Conservation (phyloP, 179 eudicot species). For the Silene vulgaris region DNA sequence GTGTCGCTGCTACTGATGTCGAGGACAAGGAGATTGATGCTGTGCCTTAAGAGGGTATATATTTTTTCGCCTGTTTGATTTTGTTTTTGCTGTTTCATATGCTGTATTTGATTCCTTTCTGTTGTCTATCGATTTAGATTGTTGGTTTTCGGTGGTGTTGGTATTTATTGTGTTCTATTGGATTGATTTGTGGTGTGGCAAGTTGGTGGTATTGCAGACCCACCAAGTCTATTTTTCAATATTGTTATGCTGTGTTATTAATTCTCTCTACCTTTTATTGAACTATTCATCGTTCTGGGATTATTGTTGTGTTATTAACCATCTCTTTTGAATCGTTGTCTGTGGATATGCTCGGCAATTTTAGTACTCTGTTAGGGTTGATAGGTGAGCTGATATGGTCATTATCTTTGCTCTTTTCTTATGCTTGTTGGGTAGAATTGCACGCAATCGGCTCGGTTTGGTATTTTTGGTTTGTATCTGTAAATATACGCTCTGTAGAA, state of each 20-base stretch:
- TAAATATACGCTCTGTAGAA: neutral
- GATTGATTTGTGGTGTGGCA: neutral
- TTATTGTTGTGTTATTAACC: neutral
- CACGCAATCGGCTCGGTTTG: neutral
- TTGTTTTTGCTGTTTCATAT: neutral
- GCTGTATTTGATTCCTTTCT: neutral
- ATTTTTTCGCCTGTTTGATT: conserved; percentile 5
- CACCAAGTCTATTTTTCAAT: neutral
- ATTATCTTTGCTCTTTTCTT: neutral
- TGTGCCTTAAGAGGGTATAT: conserved; percentile 50
- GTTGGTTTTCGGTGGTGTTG: neutral
- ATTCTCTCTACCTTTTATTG: neutral
- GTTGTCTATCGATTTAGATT: neutral
- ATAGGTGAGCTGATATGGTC: neutral
- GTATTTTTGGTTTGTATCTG: neutral
- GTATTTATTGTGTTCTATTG: neutral
- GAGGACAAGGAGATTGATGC: conserved; percentile 58
- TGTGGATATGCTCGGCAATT: neutral
- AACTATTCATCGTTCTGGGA: neutral
- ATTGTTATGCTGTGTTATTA: too few relatives aligned
- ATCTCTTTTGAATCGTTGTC: neutral
- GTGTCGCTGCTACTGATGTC: conserved; percentile 49
- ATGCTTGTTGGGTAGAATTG: neutral
- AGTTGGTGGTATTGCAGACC: neutral
- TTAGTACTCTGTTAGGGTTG: neutral